phyloP scores from a whole-genome alignment of 2,329 filamentous ascomycete species.

The Penicillium nordicum region DNA sequence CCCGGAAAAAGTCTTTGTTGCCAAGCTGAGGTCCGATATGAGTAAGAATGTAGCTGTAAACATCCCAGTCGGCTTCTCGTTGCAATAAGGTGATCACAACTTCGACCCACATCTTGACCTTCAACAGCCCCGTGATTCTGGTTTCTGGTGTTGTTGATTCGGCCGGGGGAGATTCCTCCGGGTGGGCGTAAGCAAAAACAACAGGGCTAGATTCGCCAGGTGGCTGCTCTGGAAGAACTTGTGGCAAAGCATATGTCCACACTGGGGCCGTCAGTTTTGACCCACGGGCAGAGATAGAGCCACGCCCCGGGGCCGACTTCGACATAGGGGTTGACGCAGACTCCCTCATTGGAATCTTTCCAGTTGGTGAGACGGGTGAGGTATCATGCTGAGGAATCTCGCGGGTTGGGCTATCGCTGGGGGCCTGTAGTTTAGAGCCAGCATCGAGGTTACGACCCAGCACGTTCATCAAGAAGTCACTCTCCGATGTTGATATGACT shows the following conservation, averaged over 20 bases:
- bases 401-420: conserved; percentile 40
- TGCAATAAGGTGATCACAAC: conserved; percentile 70
- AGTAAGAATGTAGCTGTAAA: conserved; percentile 85
- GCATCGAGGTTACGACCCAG: conserved; percentile 63
- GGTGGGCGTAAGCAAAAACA: conserved; percentile 49
- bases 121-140: conserved; percentile 45
- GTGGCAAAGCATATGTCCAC: conserved; percentile 57
- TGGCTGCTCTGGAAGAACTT: conserved; percentile 54
- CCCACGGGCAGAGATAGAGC: conserved; percentile 32
- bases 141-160: conserved; percentile 30
- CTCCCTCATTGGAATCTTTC: conserved; percentile 33
- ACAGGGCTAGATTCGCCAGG: conserved; percentile 48
- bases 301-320: conserved; percentile 31
- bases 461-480: conserved; percentile 66
- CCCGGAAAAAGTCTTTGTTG: conserved; percentile 81
- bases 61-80: conserved; percentile 77
- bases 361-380: conserved; percentile 22
- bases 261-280: conserved; percentile 45
- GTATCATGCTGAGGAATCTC: conserved; percentile 41
- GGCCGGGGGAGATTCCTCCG: conserved; percentile 30
- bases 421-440: conserved; percentile 42
- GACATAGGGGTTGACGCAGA: conserved; percentile 27
- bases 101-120: conserved; percentile 71
- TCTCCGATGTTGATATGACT: conserved; percentile 67
- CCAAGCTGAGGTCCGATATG: conserved; percentile 83